Evolutionary conservation across 2,329 filamentous ascomycete species (phyloP).

Genomic region (Fusarium domesticum): DNA sequence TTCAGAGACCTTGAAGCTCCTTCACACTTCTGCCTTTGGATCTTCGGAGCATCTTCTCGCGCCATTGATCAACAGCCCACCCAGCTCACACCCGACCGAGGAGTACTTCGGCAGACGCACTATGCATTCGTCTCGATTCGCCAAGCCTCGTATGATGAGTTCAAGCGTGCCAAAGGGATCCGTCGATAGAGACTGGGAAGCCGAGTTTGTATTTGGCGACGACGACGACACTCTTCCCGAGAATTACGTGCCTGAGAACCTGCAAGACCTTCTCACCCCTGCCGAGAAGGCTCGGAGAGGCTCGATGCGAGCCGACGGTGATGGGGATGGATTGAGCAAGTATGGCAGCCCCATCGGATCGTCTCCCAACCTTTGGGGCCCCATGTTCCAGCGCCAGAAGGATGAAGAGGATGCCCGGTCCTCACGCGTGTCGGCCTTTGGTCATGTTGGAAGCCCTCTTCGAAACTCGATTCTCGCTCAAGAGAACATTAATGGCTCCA

Average conservation of each 20-base stretch:
- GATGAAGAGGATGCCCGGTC: slow-evolving; percentile 52
- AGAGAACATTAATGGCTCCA: slow-evolving; percentile 45
- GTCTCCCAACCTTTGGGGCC: slow-evolving; percentile 60
- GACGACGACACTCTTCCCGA: slow-evolving; percentile 59
- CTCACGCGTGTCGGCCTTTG: slow-evolving; percentile 53
- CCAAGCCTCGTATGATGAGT: slow-evolving; percentile 66
- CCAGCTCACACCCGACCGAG: slow-evolving; percentile 54
- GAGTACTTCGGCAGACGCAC: slow-evolving; percentile 68
- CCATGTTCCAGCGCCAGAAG: slow-evolving; percentile 58
- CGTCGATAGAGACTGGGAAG: slow-evolving; percentile 63
- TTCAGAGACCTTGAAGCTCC: slow-evolving; percentile 61
- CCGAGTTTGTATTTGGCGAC: slow-evolving; percentile 71
- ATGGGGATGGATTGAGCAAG: slow-evolving; percentile 52
- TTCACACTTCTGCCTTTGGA: slow-evolving; percentile 67
- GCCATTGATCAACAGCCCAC: slow-evolving; percentile 46
- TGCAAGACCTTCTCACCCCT: slow-evolving; percentile 64
- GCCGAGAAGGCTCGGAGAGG: slow-evolving; percentile 65
- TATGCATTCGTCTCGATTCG: slow-evolving; percentile 66
- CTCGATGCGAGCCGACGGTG: slow-evolving; percentile 56
- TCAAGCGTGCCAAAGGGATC: slow-evolving; percentile 64
- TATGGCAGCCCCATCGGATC: slow-evolving; percentile 60
- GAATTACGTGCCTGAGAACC: slow-evolving; percentile 68
- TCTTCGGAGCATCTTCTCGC: slow-evolving; percentile 61
- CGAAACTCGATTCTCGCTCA: slow-evolving; percentile 61
- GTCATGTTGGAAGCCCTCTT: slow-evolving; percentile 63